A percentile compares a stretch with the other conserved stretches of the same genome.
Evolutionary conservation across 2,329 filamentous ascomycete genomes (phyloP).

Genomic region (Hymenoscyphus fructigenus): DNA sequence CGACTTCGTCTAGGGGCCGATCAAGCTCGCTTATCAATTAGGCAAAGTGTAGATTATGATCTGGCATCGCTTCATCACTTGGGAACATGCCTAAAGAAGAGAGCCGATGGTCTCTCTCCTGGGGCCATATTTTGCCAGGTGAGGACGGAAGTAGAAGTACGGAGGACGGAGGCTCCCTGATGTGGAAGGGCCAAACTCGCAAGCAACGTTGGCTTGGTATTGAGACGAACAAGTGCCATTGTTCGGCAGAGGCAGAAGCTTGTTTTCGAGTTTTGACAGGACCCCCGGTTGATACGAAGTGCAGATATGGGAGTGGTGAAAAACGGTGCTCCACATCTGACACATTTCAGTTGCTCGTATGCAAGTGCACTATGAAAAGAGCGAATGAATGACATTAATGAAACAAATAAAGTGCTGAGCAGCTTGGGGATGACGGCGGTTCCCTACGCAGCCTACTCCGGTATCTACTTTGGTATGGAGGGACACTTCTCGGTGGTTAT

Average conservation of each 20-base stretch:
- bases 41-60: slow-evolving; percentile 2
- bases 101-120: neutral
- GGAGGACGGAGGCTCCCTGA: neutral
- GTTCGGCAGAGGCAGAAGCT: neutral
- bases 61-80: neutral
- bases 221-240: neutral
- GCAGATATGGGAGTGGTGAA: neutral
- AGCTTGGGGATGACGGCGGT: neutral
- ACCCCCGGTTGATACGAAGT: neutral
- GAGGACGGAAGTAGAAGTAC: neutral
- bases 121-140: neutral
- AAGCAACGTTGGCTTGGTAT: neutral
- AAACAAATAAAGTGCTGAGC: neutral
- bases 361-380: neutral
- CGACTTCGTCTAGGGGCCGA: neutral
- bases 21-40: neutral
- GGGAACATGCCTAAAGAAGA: neutral
- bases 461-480: neutral
- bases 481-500: neutral
- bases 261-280: neutral
- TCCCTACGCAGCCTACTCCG: neutral
- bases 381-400: neutral
- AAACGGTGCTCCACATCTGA: neutral
- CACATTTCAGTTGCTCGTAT: neutral
- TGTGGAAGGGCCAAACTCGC: neutral